These are phyloP conservation scores for Saposhnikovia divaricata DNA, from an alignment of 129 eudicot genomes.

Conservation along the genomic window DNA sequence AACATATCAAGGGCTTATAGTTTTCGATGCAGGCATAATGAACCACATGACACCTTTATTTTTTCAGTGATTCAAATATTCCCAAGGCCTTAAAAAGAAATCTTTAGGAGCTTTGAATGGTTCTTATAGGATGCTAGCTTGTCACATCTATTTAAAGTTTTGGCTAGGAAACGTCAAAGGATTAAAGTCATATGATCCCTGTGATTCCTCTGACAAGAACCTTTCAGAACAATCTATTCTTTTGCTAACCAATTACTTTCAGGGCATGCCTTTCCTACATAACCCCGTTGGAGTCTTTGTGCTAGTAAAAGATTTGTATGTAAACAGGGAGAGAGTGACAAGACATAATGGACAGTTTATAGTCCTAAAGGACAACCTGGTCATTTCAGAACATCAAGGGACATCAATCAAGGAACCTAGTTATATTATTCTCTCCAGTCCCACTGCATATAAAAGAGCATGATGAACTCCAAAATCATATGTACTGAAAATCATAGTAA, in stretches of 20 bases:
- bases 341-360: constrained; percentile 17
- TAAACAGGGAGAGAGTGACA: constrained; percentile 11
- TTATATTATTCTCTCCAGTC: constrained; percentile 24
- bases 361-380: constrained; percentile 20
- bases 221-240: constrained; percentile 11
- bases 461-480: constrained; percentile 17
- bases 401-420: constrained; percentile 20
- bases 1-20: constrained; percentile 1
- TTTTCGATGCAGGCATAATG: not conserved
- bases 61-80: constrained; percentile 9
- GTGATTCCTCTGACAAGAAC: constrained; percentile 40
- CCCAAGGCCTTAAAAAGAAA: constrained; percentile 13
- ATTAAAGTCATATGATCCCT: constrained; percentile 39
- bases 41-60: not conserved
- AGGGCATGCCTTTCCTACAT: constrained; percentile 23
- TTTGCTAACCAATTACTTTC: constrained; percentile 25
- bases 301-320: constrained; percentile 19
- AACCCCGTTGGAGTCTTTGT: constrained; percentile 28
- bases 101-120: constrained; percentile 36
- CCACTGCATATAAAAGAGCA: constrained; percentile 32
- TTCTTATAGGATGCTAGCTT: constrained; percentile 38
- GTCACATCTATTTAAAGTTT: constrained; percentile 28
- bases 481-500: constrained; percentile 2
- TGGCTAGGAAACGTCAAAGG: constrained; percentile 26
- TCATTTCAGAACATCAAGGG: constrained; percentile 11